Evolutionary conservation across 495 filamentous ascomycete genomes (phyloP).

Genomic region (Aspergillus biplanus): DNA sequence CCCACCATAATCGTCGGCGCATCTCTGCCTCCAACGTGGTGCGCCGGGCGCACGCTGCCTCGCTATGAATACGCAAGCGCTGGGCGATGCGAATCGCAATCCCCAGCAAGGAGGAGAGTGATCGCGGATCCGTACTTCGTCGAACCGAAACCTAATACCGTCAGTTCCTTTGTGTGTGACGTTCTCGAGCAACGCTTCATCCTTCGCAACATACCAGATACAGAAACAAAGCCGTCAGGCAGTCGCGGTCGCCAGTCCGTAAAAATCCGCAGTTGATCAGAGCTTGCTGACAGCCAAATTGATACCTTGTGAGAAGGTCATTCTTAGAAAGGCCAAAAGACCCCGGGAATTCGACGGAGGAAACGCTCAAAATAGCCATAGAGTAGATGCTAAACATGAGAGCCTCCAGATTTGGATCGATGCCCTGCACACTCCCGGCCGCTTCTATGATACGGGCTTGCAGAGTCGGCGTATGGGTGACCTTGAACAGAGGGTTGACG

Average conservation of each 20-base stretch:
- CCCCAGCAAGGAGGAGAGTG: conserved; percentile 56
- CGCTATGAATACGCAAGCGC: conserved; percentile 56
- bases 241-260: conserved; percentile 53
- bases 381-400: conserved; percentile 64
- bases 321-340: conserved; percentile 47
- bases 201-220: conserved; percentile 52
- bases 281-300: conserved; percentile 59
- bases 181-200: not conserved
- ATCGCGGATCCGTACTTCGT: conserved; percentile 49
- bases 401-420: conserved; percentile 32
- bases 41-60: conserved; percentile 37
- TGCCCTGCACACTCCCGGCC: conserved; percentile 24
- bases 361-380: conserved; percentile 50
- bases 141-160: conserved; percentile 52
- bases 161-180: not conserved
- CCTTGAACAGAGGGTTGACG: conserved; percentile 56
- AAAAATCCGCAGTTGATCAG: conserved; percentile 51
- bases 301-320: conserved; percentile 51
- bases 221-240: conserved; percentile 62
- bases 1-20: conserved; percentile 64
- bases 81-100: conserved; percentile 58
- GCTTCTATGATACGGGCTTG: conserved; percentile 50
- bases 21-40: conserved; percentile 57
- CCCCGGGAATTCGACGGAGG: conserved; percentile 41
- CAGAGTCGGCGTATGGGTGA: conserved; percentile 55